Evolutionary conservation across 306 rosid species (phyloP), one percentile per base, ranked within the genome.

Genomic region (Adenanthera pavonina): DNA sequence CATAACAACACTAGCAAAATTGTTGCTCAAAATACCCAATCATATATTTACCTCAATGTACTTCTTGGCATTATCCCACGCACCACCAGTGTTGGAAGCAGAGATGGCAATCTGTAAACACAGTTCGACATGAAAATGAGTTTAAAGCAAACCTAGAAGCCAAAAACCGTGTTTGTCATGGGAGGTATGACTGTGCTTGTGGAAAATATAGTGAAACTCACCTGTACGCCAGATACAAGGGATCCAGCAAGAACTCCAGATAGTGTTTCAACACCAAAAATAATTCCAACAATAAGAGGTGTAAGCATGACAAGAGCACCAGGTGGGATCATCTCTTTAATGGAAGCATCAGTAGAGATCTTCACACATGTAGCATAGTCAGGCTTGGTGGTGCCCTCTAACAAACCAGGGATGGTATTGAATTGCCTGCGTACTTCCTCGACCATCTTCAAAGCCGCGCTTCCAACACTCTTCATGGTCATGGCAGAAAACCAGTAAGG

Each of bases 401-500:
- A 87, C 87, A 96, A 89, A 52, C 99, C 99, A 0, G 94, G 94
- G 75, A 96, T 96, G 88, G 94, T 87, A 56, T 92, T 91, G 89
- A 96, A 96, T 80, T 96, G 98, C 77, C 98, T 85, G 67, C 97
- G 93, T 1, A 96, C 99, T 86, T 96, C 99, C 89, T 96, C 98
- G 80, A 96, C 99, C 99, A 96, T 96, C 91, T 92, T 91, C 1
- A 96, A 85, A 34, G 99, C 99, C 46, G 98, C 99, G 67, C 91
- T 96, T 84, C 99, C 99, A 69, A 96, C 98, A 78, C 98, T 96
- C 91, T 96, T 96, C 99, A 93, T 91, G 59, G 98, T 96, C 98
- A 93, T 96, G 80, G 99, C 97, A 65, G 98, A 96, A 87, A 96
- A 96, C 98, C 99, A 96, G 82, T 93, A 96, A 2, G 99, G 99